A percentile compares a stretch with the other conserved stretches of the same genome.
Conservation (phyloP, 768 basidiomycete genomes). For the Lentinula sp. region DNA sequence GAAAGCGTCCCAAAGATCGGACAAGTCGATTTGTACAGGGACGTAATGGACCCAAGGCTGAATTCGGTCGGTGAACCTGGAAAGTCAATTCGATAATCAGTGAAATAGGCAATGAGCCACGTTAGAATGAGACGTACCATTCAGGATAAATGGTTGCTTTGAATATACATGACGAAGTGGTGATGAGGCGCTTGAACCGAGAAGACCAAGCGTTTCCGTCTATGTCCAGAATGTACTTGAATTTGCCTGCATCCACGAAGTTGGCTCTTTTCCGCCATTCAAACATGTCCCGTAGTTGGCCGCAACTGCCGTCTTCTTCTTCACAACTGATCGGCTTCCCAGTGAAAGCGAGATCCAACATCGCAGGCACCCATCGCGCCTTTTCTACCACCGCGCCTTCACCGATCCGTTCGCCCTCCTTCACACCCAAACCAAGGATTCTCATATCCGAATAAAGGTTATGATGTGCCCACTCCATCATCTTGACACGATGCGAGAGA, state of each 20-base stretch:
- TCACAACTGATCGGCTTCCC: conserved; percentile 39
- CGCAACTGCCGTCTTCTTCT: conserved; percentile 29
- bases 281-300: conserved; percentile 37
- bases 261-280: conserved; percentile 42
- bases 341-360: conserved; percentile 58
- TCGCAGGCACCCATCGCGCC: conserved; percentile 40
- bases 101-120: not conserved
- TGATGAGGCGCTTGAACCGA: conserved; percentile 62
- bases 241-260: conserved; percentile 43
- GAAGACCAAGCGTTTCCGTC: conserved; percentile 68
- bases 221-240: conserved; percentile 59
- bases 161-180: conserved; percentile 57
- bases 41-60: conserved; percentile 74
- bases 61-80: conserved; percentile 50
- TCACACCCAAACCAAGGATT: not conserved
- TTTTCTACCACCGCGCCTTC: conserved; percentile 23
- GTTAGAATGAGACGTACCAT: conserved; percentile 36
- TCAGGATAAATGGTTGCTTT: conserved; percentile 72
- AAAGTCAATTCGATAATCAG: not conserved
- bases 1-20: conserved; percentile 65
- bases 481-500: conserved; percentile 40
- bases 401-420: conserved; percentile 23
- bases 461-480: conserved; percentile 39
- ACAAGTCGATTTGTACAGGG: conserved; percentile 58
- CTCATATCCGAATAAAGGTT: conserved; percentile 11